Evolutionary conservation across 306 rosid species (phyloP), one percentile per base, ranked within the genome.

Genomic region (Sechiopsis laciniata): DNA sequence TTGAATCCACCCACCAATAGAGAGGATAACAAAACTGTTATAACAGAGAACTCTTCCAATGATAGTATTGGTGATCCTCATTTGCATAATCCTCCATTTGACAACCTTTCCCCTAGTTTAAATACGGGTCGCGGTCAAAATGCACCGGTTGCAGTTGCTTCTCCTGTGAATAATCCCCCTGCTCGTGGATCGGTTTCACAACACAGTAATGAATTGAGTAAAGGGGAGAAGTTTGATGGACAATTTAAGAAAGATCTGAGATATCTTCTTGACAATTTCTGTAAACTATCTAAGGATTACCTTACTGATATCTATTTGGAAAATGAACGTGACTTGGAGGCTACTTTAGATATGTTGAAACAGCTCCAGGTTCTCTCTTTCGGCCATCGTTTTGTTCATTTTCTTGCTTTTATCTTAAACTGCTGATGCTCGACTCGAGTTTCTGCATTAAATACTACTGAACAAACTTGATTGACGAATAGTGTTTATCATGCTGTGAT

Each of bases 1-100:
- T 80, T 92, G 92, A 92, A 92, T 81, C 96, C 95, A 53, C 83
- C 87, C 53, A 76, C 89, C 2, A 82, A 55, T 77, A 92, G 95
- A 81, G 85, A 68, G 78, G 20, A 63, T 8, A 76, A 71, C 76
- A 76, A 75, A 86, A 67, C 68, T 63, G 68, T 19, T 68, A 72
- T 22, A 63, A 12, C 85, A 56, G 71, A 62, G 42, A 81, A 64
- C 75, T 77, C 66, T 70, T 37, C 79, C 16, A 55, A 10, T 75
- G 81, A 26, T 17, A 57, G 69, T 74, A 68, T 75, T 59, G 90
- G 82, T 71, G 87, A 76, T 56, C 80, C 67, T 29, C 4, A 37
- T 51, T 7, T 57, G 35, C 76, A 76, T 35, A 79, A 73, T 77
- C 83, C 80, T 54, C 75, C 50, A 5, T 74, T 67, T 26, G 71